These are phyloP conservation scores for Catharanthus roseus DNA, from an alignment of 257 asterid species.

Conservation along the genomic window DNA sequence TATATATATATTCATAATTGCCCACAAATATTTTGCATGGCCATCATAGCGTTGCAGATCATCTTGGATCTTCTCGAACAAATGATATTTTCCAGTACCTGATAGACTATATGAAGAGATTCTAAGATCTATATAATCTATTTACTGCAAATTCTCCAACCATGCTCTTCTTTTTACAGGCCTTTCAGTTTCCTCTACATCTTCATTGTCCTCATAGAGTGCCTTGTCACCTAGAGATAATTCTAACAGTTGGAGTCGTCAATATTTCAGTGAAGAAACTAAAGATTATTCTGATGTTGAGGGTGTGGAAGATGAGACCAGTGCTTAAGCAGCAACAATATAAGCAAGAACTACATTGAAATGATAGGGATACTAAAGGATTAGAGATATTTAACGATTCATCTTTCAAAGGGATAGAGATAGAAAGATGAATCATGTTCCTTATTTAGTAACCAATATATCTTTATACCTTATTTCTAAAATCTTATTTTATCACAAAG, in stretches of 20 bases:
- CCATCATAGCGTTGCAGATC: constrained; percentile 66
- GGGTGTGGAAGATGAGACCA: constrained; percentile 37
- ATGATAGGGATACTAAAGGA: no score
- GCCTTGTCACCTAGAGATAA: constrained; percentile 73
- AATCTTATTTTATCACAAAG: no score
- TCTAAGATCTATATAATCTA: constrained; percentile 66
- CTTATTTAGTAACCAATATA: no score
- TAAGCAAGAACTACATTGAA: no score
- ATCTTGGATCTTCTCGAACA: constrained; percentile 49
- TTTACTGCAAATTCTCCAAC: constrained; percentile 68
- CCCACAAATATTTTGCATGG: constrained; percentile 30
- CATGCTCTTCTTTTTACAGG: constrained; percentile 39
- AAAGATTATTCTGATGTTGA: constrained; percentile 33
- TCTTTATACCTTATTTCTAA: no score
- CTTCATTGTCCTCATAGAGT: constrained; percentile 71
- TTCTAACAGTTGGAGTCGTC: constrained; percentile 83
- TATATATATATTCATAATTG: no score
- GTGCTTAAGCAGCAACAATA: constrained; percentile 41
- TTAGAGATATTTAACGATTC: no score
- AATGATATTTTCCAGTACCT: constrained; percentile 43
- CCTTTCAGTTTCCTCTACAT: constrained; percentile 55
- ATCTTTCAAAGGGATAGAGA: no score
- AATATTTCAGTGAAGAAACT: constrained; percentile 49
- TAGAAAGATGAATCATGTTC: no score
- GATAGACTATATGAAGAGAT: constrained; percentile 72